Percentiles rank a stretch among this genome's conserved stretches.
Conservation (phyloP, 176 grass and related monocot genomes). For the Phoenix roebelenii region DNA sequence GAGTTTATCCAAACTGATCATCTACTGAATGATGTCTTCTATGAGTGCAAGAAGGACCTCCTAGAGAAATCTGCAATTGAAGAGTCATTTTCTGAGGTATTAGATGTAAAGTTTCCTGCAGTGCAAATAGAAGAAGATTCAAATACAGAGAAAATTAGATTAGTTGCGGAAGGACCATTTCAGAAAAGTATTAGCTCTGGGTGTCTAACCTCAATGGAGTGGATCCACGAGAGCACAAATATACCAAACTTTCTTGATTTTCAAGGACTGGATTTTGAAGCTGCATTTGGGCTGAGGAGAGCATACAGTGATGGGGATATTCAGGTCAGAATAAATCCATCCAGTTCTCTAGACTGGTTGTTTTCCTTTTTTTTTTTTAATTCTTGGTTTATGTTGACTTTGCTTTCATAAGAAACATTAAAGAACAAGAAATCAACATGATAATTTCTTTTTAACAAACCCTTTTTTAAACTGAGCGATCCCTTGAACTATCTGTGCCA, state of each 20-base stretch:
- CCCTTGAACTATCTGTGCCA: too few relatives aligned
- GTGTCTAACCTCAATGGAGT: conserved; percentile 69
- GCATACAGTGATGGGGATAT: conserved; percentile 96
- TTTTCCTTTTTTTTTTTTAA: too few relatives aligned
- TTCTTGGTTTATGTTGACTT: too few relatives aligned
- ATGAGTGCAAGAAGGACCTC: conserved; percentile 69
- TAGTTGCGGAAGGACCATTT: conserved; percentile 44
- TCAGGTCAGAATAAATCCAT: conserved; percentile 41
- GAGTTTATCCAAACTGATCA: conserved; percentile 44
- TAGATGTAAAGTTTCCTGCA: conserved; percentile 75
- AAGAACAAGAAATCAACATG: too few relatives aligned
- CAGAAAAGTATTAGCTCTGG: conserved; percentile 90
- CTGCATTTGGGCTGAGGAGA: conserved; percentile 72
- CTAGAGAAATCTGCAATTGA: too few relatives aligned
- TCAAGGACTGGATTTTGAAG: conserved; percentile 71
- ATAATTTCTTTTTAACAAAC: too few relatives aligned
- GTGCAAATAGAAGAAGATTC: conserved; percentile 53
- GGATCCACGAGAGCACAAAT: conserved; percentile 31
- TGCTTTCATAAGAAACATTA: too few relatives aligned
- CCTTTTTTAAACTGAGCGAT: too few relatives aligned
- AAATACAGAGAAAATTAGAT: conserved; percentile 20
- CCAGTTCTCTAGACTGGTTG: neutral
- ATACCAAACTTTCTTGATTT: conserved; percentile 86
- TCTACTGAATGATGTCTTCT: conserved; percentile 58
- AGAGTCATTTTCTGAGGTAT: too few relatives aligned